phyloP scores from a whole-genome alignment of 179 eudicot species.

The Silene coronaria region DNA sequence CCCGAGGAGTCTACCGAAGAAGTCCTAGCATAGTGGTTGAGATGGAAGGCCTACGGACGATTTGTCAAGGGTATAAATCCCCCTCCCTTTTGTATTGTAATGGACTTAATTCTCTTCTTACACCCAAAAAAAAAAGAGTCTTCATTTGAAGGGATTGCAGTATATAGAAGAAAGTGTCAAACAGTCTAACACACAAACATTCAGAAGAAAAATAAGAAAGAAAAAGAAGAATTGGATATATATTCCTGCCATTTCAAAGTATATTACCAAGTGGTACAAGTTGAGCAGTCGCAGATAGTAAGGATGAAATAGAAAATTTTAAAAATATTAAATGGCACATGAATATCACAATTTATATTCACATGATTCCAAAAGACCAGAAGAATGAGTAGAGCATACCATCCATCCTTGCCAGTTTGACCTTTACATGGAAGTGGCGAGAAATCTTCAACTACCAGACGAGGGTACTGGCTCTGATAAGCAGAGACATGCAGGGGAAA shows the following conservation, averaged over 20 bases:
- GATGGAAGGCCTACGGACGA: not conserved
- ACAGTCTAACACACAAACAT: not conserved
- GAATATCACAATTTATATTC: not conserved
- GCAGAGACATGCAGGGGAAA: not conserved
- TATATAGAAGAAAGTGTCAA: not conserved
- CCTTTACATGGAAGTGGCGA: constrained; percentile 83
- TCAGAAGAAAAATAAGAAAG: not conserved
- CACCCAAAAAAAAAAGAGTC: not conserved
- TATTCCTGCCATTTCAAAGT: not conserved
- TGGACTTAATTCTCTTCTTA: not conserved
- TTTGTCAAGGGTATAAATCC: not conserved
- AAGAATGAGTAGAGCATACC: constrained; percentile 38
- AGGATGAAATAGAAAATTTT: not conserved
- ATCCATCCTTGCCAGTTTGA: constrained; percentile 78
- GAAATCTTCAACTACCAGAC: constrained; percentile 85
- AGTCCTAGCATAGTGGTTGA: too few relatives aligned
- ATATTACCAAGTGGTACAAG: not conserved
- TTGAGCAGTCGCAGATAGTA: constrained; percentile 2
- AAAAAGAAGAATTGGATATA: not conserved
- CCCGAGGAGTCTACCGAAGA: not conserved
- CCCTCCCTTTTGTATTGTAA: not conserved
- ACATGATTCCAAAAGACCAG: not conserved
- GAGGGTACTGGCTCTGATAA: constrained; percentile 91
- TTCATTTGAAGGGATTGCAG: constrained; percentile 26
- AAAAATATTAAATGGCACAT: not conserved